Evolutionary conservation across 495 filamentous ascomycete species (phyloP), one percentile per base, ranked within the genome.

Genomic region (Sordaria brevicollis): DNA sequence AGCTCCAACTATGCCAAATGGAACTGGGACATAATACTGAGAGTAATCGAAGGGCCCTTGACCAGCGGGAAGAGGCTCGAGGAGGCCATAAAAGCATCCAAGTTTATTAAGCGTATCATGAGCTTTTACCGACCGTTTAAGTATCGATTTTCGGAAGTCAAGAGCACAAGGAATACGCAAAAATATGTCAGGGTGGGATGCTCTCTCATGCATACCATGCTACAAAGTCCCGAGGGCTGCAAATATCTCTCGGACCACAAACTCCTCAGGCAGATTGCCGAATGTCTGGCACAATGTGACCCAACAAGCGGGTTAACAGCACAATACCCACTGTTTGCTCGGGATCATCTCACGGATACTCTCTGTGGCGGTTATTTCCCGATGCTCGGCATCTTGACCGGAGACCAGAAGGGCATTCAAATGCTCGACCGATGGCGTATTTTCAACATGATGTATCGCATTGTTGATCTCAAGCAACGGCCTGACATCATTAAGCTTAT

Each of bases 391-490:
- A 89, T 89, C 15, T 77, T 99, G 70, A 97, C 91, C 76, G 89
- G 88, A 54, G 92, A 97, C 77, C 79, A 84, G 0, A 91, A 88
- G 70, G 95, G 95, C 1, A 84, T 97, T 34, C 86, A 88, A 72
- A 97, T 98, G 87, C 89, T 99, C 78, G 94, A 97, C 76, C 85
- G 93, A 72, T 98, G 94, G 93, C 92, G 92, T 71, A 94, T 98
- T 85, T 90, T 97, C 77, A 98, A 97, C 79, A 98, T 98, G 92
- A 94, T 97, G 83, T 99, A 99, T 77, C 94, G 97, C 76, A 95
- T 99, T 74, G 87, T 96, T 68, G 96, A 98, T 74, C 85, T 97
- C 21, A 89, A 90, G 73, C 89, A 92, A 76, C 90, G 96, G 3
- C 92, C 94, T 62, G 95, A 99, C 76, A 84, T 99, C 54, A 91